Conservation (phyloP, 306 rosid genomes). For the Trifolium subterraneum region DNA sequence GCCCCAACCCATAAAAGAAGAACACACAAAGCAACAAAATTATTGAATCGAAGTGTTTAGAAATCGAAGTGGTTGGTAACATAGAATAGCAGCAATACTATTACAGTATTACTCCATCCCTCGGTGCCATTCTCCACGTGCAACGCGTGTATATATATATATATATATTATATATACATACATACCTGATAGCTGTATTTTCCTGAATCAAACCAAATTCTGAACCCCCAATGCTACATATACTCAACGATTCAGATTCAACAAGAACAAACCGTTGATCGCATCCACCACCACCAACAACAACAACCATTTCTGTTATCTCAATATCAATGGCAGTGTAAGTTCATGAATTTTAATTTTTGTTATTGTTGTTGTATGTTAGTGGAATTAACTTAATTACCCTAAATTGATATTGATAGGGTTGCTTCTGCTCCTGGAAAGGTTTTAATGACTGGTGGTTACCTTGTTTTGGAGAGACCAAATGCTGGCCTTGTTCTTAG, state of each 20-base stretch:
- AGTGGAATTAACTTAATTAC: neutral
- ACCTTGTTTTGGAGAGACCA: conserved; percentile 78
- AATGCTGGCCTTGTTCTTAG: conserved; percentile 83
- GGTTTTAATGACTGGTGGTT: conserved; percentile 79
- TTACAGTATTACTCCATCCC: too few species aligned
- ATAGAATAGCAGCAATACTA: too few species aligned
- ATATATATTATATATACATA: too few species aligned
- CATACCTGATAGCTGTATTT: neutral
- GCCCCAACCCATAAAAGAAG: too few species aligned
- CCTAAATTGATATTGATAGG: conserved; percentile 39
- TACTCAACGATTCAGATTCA: neutral
- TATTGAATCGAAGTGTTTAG: too few species aligned
- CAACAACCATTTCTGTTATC: neutral
- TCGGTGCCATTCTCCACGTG: neutral
- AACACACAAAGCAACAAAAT: too few species aligned
- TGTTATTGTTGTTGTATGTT: too few species aligned
- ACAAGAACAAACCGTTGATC: neutral
- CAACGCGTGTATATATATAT: neutral
- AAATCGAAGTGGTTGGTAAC: too few species aligned
- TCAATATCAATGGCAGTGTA: neutral
- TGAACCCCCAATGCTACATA: neutral
- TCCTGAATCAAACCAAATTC: neutral
- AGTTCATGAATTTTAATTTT: too few species aligned
- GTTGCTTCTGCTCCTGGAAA: conserved; percentile 90
- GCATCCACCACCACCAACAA: neutral